Percentiles rank a stretch among this genome's conserved stretches.
Evolutionary conservation across 257 asterid species (phyloP).

Genomic region (Petunia secreta): DNA sequence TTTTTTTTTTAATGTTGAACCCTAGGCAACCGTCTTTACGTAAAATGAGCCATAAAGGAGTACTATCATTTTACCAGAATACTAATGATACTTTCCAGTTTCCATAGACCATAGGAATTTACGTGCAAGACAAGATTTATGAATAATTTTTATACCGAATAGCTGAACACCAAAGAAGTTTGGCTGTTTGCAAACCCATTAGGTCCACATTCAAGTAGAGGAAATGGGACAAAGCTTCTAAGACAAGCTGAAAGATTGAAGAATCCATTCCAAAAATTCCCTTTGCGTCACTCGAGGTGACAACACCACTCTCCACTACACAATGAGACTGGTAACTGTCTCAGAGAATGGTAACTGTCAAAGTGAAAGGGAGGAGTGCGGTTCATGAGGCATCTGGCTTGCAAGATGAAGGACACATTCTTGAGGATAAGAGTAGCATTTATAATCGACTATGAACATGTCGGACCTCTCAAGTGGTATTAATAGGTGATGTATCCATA

Average conservation of each 20-base stretch:
- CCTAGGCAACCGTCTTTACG: too few species aligned
- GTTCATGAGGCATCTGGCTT: conserved; percentile 92
- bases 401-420: conserved; percentile 94
- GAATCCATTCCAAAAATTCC: neutral
- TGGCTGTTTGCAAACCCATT: conserved; percentile 6
- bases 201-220: conserved; percentile 18
- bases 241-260: conserved; percentile 25
- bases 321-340: neutral
- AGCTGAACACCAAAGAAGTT: neutral
- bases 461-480: conserved; percentile 91
- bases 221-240: neutral
- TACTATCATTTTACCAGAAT: too few species aligned
- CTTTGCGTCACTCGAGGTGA: conserved; percentile 11
- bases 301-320: neutral
- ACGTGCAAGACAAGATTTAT: too few species aligned
- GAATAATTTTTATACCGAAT: too few species aligned
- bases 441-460: conserved; percentile 87
- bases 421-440: conserved; percentile 80
- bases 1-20: too few species aligned
- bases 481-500: conserved; percentile 61
- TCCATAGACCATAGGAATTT: too few species aligned
- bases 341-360: conserved; percentile 68
- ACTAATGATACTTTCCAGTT: too few species aligned
- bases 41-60: too few species aligned
- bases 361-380: conserved; percentile 93